A percentile compares a stretch with the other conserved stretches of the same genome.
These are phyloP conservation scores for Fusarium falciforme DNA, from an alignment of 2,329 filamentous ascomycete genomes.

Conservation along the genomic window DNA sequence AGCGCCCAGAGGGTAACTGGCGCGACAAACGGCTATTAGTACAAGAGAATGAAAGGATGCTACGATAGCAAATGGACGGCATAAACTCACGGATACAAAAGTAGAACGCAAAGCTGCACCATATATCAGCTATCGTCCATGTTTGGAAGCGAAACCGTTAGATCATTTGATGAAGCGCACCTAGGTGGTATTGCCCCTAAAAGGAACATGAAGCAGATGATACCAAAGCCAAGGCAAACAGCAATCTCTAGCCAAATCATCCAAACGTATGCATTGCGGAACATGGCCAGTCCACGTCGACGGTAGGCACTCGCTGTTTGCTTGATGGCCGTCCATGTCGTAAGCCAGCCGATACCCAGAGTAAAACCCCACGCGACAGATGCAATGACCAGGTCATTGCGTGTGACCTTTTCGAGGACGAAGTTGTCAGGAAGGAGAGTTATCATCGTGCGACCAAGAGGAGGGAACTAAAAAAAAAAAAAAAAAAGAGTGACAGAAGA, in stretches of 20 bases:
- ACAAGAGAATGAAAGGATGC: too few relatives aligned
- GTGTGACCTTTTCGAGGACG: conserved; percentile 30
- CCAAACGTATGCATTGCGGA: conserved; percentile 56
- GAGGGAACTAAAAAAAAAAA: too few relatives aligned
- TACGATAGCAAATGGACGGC: neutral
- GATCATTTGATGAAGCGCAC: conserved; percentile 11
- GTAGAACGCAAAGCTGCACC: conserved; percentile 42
- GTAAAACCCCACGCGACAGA: conserved; percentile 53
- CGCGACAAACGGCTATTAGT: neutral
- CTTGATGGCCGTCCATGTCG: conserved; percentile 51
- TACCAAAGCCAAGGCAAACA: conserved; percentile 54
- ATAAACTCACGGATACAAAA: conserved; percentile 40
- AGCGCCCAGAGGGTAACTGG: conserved; percentile 43
- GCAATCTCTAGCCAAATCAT: conserved; percentile 61
- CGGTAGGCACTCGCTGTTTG: conserved; percentile 50
- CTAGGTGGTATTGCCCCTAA: conserved; percentile 39
- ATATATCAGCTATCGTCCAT: too few relatives aligned
- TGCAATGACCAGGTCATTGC: conserved; percentile 41
- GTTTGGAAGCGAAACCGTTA: neutral
- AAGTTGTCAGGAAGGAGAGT: conserved; percentile 40
- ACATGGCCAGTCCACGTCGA: conserved; percentile 46
- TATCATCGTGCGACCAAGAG: conserved; percentile 20
- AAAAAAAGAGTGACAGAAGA: too few relatives aligned
- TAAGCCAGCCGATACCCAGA: conserved; percentile 54
- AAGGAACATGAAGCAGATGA: conserved; percentile 48